Base-by-base conservation (phyloP, 371 early-diverging fungal species). In the Mycotypha africana region DNA sequence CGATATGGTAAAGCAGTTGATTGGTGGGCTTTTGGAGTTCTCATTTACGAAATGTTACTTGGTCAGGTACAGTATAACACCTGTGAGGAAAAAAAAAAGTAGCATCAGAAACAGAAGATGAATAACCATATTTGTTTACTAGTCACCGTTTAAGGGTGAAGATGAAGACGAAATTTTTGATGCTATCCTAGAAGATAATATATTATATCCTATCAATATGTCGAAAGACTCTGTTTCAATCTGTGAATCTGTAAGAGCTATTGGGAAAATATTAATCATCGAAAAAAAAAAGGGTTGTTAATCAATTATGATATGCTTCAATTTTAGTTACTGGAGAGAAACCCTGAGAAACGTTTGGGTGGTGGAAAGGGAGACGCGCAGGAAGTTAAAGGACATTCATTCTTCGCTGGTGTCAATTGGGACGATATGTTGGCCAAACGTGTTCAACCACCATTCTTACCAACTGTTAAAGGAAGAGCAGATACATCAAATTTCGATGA, bases 11-110 rank as follows among this genome's bases (percentile, higher is more conserved):
- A 87, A 24, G 86, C 89, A 0, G 97, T 94, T 1, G 99, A 99
- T 71, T 97, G 99, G 94, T 99, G 99, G 99, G 93, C 99, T 0
- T 89, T 97, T 62, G 99, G 99, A 45, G 97, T 99, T 4, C 67
- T 99, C 56, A 82, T 99, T 34, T 99, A 97, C 62, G 97, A 99
- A 74, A 94, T 99, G 95, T 63, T 95, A 35, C 68, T 93, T 28
- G 95, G 95, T 24, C 90, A 78, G 45, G 58, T 57, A 57, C 23
- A 22, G 22, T 14, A 20, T 4, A n/a, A n/a, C n/a, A n/a, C n/a
- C n/a, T n/a, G n/a, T n/a, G n/a, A n/a, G n/a, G n/a, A n/a, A n/a
- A n/a, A n/a, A n/a, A n/a, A n/a, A n/a, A n/a, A n/a, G n/a, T n/a
- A n/a, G n/a, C n/a, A n/a, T n/a, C n/a, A n/a, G n/a, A n/a, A n/a